phyloP scores from a whole-genome alignment of 2,329 filamentous ascomycete genomes.

The Claviceps citrina region DNA sequence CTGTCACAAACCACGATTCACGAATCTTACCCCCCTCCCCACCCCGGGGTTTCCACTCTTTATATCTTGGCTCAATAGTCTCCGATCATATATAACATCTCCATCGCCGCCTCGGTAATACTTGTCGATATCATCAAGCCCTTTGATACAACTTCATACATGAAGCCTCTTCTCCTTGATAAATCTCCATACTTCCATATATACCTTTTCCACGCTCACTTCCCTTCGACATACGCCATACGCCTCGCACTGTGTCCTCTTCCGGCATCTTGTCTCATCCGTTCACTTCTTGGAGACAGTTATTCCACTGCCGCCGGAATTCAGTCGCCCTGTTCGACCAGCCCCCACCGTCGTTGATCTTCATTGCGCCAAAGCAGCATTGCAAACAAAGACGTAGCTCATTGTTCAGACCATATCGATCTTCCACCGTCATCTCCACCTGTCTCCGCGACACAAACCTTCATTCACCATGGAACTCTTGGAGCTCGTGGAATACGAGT shows the following conservation, averaged over 20 bases:
- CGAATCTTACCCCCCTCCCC: conserved; percentile 1
- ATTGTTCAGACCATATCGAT: not conserved
- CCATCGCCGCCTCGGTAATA: conserved; percentile 5
- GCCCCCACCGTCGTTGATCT: not conserved
- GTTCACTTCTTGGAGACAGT: too few relatives aligned
- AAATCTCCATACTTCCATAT: not conserved
- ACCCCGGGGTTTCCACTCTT: not conserved
- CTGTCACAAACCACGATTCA: conserved; percentile 1
- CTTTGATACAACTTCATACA: conserved; percentile 1
- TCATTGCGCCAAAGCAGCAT: not conserved
- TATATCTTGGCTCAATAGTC: conserved; percentile 6
- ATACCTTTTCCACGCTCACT: not conserved
- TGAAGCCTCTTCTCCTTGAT: not conserved
- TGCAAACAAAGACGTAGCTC: not conserved
- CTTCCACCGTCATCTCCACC: too few relatives aligned
- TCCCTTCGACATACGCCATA: not conserved
- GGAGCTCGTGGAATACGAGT: conserved; percentile 50
- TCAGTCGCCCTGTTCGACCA: too few relatives aligned
- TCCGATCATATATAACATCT: conserved; percentile 9
- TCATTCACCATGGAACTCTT: conserved; percentile 41
- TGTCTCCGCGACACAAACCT: too few relatives aligned
- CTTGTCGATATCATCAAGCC: conserved; percentile 3
- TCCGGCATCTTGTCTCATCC: not conserved
- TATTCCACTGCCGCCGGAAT: too few relatives aligned
- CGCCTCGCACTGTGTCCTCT: too few relatives aligned